Conservation (phyloP, 495 filamentous ascomycete species). For the Aspergillus campestris region DNA sequence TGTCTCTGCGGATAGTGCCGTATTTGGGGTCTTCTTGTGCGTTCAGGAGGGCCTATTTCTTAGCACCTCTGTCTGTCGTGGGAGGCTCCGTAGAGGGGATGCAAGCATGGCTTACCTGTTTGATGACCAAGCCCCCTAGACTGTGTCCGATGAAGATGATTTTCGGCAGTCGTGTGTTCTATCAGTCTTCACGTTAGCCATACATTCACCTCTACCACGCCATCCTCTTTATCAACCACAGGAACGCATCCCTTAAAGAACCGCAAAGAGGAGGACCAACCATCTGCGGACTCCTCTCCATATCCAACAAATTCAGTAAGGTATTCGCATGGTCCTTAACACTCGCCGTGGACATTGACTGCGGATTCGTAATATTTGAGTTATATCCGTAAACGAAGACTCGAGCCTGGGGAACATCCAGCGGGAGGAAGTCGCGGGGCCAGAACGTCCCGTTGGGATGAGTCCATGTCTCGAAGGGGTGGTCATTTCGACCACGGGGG, state of each 20-base stretch:
- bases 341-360: slow-evolving; percentile 30
- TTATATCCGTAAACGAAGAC: slow-evolving; percentile 39
- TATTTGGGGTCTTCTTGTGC: slow-evolving; percentile 35
- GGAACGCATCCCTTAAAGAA: neutral
- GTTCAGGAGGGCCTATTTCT: slow-evolving; percentile 29
- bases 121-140: slow-evolving; percentile 37
- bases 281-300: slow-evolving; percentile 23
- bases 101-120: slow-evolving; percentile 24
- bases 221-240: no score
- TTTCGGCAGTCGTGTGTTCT: slow-evolving; percentile 18
- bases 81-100: no score
- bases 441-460: slow-evolving; percentile 31
- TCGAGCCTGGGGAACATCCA: slow-evolving; percentile 31
- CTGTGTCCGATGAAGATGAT: slow-evolving; percentile 42
- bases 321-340: slow-evolving; percentile 35
- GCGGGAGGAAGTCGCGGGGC: slow-evolving; percentile 31
- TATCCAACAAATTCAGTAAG: slow-evolving; percentile 25
- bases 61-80: neutral
- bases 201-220: no score
- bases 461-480: slow-evolving; percentile 35
- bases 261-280: neutral
- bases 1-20: slow-evolving; percentile 28
- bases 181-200: neutral
- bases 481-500: slow-evolving; percentile 27
- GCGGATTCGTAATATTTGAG: slow-evolving; percentile 28